A percentile compares a stretch with the other conserved stretches of the same genome.
phyloP scores from a whole-genome alignment of 2,329 filamentous ascomycete species.

The Colletotrichum sp. region DNA sequence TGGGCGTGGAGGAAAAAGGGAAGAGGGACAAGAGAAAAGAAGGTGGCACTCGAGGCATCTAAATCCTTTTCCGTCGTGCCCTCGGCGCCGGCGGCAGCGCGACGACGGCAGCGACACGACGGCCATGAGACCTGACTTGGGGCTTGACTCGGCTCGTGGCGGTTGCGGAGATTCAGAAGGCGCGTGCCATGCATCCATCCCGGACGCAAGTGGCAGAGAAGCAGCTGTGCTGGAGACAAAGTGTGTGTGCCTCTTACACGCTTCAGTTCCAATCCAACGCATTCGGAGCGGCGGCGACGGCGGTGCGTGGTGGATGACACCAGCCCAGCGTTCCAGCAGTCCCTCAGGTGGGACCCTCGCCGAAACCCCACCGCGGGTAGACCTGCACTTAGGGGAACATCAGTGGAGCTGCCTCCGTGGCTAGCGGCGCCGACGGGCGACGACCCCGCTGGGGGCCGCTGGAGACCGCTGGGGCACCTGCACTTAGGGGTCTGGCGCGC shows the following conservation, averaged over 20 bases:
- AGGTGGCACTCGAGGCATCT: conserved; percentile 9
- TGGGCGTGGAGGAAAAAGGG: not conserved
- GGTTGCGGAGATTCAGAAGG: not conserved
- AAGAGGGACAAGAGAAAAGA: not conserved
- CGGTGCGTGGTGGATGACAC: not conserved
- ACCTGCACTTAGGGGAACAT: conserved; percentile 22
- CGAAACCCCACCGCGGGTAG: conserved; percentile 8
- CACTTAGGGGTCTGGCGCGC: conserved; percentile 24
- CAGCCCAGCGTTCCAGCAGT: not conserved
- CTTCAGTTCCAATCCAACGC: not conserved
- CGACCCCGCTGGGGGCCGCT: conserved; percentile 1
- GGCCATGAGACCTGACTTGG: not conserved
- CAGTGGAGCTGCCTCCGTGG: not conserved
- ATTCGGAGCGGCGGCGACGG: not conserved
- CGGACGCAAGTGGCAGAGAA: not conserved
- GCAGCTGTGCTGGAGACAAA: not conserved
- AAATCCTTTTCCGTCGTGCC: not conserved
- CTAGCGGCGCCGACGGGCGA: not conserved
- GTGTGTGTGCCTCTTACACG: not conserved
- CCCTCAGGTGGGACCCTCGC: not conserved
- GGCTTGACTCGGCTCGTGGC: conserved; percentile 6
- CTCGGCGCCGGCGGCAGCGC: not conserved
- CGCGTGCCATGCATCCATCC: not conserved
- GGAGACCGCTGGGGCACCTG: conserved; percentile 18
- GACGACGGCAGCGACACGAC: not conserved